Conservation (phyloP, 2,329 filamentous ascomycete species). For the Alternaria rosae region DNA sequence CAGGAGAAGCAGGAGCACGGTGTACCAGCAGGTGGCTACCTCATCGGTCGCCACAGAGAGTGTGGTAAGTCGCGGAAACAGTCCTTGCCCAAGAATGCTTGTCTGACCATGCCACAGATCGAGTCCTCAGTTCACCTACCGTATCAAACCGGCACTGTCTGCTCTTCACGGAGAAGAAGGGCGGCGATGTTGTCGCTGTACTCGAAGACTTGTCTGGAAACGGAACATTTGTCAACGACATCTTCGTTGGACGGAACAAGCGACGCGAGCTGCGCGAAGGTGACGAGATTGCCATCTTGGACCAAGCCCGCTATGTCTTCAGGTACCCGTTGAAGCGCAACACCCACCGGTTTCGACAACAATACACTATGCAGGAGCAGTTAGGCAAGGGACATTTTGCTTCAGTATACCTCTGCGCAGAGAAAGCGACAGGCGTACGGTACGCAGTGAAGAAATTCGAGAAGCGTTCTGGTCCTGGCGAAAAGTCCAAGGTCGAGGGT, state of each 20-base stretch:
- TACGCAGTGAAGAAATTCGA: slow-evolving; percentile 97
- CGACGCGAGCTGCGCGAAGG: slow-evolving; percentile 85
- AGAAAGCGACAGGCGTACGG: slow-evolving; percentile 80
- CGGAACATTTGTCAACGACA: slow-evolving; percentile 95
- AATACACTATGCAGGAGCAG: slow-evolving; percentile 84
- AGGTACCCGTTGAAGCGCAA: slow-evolving; percentile 70
- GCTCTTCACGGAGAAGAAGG: slow-evolving; percentile 68
- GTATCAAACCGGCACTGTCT: slow-evolving; percentile 88
- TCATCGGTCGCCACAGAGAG: slow-evolving; percentile 92
- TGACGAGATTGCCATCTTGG: slow-evolving; percentile 88
- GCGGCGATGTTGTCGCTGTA: slow-evolving; percentile 70
- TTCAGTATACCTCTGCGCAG: slow-evolving; percentile 88
- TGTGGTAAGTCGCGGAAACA: slow-evolving; percentile 70
- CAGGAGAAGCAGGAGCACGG: slow-evolving; percentile 59
- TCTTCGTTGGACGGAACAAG: slow-evolving; percentile 89
- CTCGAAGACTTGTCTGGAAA: slow-evolving; percentile 95
- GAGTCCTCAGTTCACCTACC: slow-evolving; percentile 74
- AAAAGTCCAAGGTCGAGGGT: slow-evolving; percentile 82
- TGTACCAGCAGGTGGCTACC: slow-evolving; percentile 78
- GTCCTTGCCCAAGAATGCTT: slow-evolving; percentile 6
- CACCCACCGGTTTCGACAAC: slow-evolving; percentile 80
- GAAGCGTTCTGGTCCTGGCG: slow-evolving; percentile 80
- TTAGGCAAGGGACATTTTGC: slow-evolving; percentile 96
- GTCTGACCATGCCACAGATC: slow-evolving; percentile 62
- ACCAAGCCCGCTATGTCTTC: slow-evolving; percentile 88